Evolutionary conservation across 2,329 filamentous ascomycete genomes (phyloP).

Genomic region (Mycosphaerella sp.): DNA sequence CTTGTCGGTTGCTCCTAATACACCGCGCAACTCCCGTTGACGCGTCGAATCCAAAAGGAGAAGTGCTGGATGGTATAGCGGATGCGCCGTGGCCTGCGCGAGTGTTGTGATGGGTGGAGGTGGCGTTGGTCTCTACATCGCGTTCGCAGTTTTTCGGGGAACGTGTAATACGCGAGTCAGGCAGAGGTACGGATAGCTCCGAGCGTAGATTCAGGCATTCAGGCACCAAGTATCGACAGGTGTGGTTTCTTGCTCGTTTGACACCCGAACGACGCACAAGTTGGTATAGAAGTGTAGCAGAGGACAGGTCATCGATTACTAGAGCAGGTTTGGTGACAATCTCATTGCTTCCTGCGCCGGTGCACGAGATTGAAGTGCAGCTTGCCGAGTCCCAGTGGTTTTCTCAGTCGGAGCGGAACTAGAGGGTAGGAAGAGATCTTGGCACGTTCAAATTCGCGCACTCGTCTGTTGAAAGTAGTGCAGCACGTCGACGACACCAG

Average conservation of each 20-base stretch:
- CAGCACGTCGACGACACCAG: slow-evolving; percentile 9
- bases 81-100: slow-evolving; percentile 32
- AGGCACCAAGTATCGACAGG: too few species aligned
- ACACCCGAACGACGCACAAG: background rate
- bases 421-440: background rate
- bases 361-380: too few species aligned
- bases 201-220: background rate
- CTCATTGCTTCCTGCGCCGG: too few species aligned
- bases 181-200: background rate
- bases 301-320: too few species aligned
- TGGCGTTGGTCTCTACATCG: slow-evolving; percentile 13
- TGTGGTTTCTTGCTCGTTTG: background rate
- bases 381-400: too few species aligned
- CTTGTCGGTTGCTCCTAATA: slow-evolving; percentile 4
- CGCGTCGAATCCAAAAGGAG: background rate
- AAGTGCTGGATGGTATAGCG: background rate
- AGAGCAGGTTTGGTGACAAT: too few species aligned
- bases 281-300: too few species aligned
- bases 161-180: slow-evolving; percentile 3
- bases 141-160: slow-evolving; percentile 8
- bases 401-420: too few species aligned
- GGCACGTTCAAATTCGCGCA: slow-evolving; percentile 1
- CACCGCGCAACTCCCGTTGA: background rate
- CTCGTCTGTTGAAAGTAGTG: background rate
- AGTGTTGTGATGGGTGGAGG: slow-evolving; percentile 13